Evolutionary conservation across 768 basidiomycete genomes (phyloP).

Genomic region (Tricholoma hemisulphureum): DNA sequence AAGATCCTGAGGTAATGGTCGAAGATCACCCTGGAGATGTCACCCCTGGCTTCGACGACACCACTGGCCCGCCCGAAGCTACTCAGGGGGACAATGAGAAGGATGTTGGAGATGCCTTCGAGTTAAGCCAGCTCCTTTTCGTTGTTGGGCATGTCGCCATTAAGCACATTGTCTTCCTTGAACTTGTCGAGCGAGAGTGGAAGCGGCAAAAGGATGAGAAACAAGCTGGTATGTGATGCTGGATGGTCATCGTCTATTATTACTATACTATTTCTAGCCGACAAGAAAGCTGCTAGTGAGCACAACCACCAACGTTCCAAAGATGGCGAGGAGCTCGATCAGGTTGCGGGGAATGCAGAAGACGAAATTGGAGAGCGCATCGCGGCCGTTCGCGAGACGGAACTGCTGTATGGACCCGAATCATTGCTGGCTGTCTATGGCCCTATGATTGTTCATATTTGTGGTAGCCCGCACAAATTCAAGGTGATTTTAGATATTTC

Average conservation of each 20-base stretch:
- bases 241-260: background rate
- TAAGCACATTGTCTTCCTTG: conserved; percentile 95
- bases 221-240: conserved; percentile 56
- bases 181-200: conserved; percentile 93
- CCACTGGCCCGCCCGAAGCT: conserved; percentile 25
- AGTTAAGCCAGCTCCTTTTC: conserved; percentile 91
- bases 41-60: conserved; percentile 29
- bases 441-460: conserved; percentile 87
- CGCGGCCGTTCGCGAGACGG: conserved; percentile 77
- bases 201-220: conserved; percentile 94
- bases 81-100: conserved; percentile 34
- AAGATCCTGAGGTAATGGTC: conserved; percentile 53
- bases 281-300: conserved; percentile 50
- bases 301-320: conserved; percentile 44
- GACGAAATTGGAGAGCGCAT: conserved; percentile 97
- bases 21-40: conserved; percentile 46
- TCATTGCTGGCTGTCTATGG: conserved; percentile 85
- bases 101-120: conserved; percentile 79
- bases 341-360: conserved; percentile 95
- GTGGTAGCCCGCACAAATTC: conserved; percentile 86
- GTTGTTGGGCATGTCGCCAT: conserved; percentile 96
- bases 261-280: conserved; percentile 38
- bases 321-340: conserved; percentile 87
- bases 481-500: conserved; percentile 53
- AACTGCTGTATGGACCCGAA: conserved; percentile 79